These are phyloP conservation scores for Verticillium dahliae DNA, from an alignment of 2,329 filamentous ascomycete species.

Conservation along the genomic window DNA sequence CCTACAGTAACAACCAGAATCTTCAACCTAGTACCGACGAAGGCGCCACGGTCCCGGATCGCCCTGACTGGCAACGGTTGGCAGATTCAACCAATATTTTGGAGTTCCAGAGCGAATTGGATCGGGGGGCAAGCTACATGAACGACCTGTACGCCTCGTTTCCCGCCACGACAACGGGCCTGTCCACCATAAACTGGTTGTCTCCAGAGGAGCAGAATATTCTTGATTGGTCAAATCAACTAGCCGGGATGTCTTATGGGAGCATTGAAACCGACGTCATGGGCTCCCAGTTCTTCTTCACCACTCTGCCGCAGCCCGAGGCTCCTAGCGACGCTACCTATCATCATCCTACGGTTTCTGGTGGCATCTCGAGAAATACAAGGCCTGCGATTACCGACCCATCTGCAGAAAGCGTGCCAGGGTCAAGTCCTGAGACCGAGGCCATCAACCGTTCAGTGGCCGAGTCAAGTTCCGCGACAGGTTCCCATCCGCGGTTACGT, in stretches of 20 bases:
- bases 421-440: neutral
- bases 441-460: neutral
- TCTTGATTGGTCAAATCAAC: neutral
- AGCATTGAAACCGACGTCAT: neutral
- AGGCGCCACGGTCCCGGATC: neutral
- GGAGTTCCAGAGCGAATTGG: neutral
- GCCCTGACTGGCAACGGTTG: neutral
- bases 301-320: neutral
- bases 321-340: neutral
- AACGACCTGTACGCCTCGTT: neutral
- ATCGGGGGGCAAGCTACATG: neutral
- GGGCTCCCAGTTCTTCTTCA: neutral
- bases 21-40: neutral
- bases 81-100: neutral
- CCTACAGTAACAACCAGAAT: neutral
- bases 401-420: neutral
- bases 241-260: neutral
- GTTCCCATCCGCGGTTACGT: neutral
- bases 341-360: neutral
- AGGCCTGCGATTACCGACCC: neutral
- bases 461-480: neutral
- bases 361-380: too few species aligned
- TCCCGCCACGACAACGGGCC: neutral
- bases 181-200: constrained; percentile 7
- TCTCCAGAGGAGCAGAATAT: constrained; percentile 4